phyloP scores from a whole-genome alignment of 2,329 filamentous ascomycete genomes.

The Nannizzia gypsea region DNA sequence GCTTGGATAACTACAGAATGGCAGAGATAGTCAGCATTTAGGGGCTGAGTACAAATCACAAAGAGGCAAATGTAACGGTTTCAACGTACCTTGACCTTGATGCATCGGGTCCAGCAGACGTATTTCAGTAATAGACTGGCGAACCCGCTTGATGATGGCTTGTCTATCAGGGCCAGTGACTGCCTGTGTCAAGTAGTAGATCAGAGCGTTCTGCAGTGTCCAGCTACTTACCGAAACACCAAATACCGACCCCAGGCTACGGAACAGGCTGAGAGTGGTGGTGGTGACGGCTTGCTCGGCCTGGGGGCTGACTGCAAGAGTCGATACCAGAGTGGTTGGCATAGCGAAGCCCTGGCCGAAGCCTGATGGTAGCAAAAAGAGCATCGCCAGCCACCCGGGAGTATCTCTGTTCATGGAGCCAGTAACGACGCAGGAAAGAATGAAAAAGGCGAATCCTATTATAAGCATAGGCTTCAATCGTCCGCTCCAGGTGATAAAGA shows the following conservation, averaged over 20 bases:
- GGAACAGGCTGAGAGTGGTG: constrained; percentile 59
- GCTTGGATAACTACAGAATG: constrained; percentile 24
- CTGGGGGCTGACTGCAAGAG: constrained; percentile 49
- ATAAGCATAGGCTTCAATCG: constrained; percentile 50
- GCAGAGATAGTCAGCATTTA: constrained; percentile 14
- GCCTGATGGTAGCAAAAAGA: constrained; percentile 46
- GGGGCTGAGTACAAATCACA: neutral
- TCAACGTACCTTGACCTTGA: constrained; percentile 35
- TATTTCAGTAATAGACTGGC: constrained; percentile 41
- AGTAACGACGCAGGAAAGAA: constrained; percentile 43
- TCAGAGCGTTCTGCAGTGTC: constrained; percentile 59
- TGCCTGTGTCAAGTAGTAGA: constrained; percentile 45
- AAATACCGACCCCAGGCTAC: constrained; percentile 58
- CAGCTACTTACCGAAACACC: constrained; percentile 62
- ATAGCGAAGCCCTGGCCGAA: constrained; percentile 54
- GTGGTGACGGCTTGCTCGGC: constrained; percentile 57
- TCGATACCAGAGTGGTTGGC: constrained; percentile 51
- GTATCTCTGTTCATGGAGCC: constrained; percentile 41
- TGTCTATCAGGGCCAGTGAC: constrained; percentile 50
- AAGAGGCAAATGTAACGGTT: neutral
- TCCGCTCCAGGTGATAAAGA: constrained; percentile 49
- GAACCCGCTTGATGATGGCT: constrained; percentile 39
- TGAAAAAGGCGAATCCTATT: constrained; percentile 38
- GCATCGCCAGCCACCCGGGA: constrained; percentile 42
- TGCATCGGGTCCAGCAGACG: constrained; percentile 34